Conservation (phyloP, 2,329 filamentous ascomycete genomes). For the Sporothrix pallida region DNA sequence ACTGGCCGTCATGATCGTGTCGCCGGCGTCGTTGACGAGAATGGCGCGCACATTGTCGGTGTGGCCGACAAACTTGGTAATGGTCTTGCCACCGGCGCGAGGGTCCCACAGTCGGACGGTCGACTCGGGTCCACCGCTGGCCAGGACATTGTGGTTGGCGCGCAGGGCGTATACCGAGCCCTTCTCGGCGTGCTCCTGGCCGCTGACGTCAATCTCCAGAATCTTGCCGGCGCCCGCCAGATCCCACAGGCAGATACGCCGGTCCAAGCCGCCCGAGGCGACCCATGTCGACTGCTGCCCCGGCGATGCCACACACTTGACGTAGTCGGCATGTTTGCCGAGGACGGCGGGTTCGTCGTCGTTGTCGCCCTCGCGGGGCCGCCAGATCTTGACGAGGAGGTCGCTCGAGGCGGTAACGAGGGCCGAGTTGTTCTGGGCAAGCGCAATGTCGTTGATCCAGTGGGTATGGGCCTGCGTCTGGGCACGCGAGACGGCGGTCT, state of each 20-base stretch:
- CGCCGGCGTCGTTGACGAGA: constrained; percentile 83
- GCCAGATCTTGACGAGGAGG: constrained; percentile 90
- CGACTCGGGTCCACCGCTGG: constrained; percentile 92
- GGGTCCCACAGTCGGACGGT: constrained; percentile 92
- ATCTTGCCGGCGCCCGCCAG: constrained; percentile 84
- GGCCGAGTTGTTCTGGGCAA: constrained; percentile 77
- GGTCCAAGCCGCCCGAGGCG: constrained; percentile 89
- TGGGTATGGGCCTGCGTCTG: constrained; percentile 82
- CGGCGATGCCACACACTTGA: constrained; percentile 89
- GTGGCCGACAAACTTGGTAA: constrained; percentile 96
- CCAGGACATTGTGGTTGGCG: constrained; percentile 78
- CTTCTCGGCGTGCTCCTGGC: constrained; percentile 85
- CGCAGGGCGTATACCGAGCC: constrained; percentile 93
- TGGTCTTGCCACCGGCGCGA: constrained; percentile 76
- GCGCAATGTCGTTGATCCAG: constrained; percentile 92
- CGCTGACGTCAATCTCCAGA: constrained; percentile 81
- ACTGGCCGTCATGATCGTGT: constrained; percentile 91
- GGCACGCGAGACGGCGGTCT: constrained; percentile 62
- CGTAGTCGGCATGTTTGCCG: constrained; percentile 93
- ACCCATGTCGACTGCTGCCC: constrained; percentile 73
- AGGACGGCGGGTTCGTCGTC: constrained; percentile 77
- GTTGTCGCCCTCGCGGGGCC: constrained; percentile 70
- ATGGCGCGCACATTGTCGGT: constrained; percentile 94
- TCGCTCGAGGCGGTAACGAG: constrained; percentile 93
- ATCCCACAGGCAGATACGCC: constrained; percentile 93